These are phyloP conservation scores for Leccinum fuscescens DNA, from an alignment of 1,284 basidiomycete genomes.

Conservation along the genomic window DNA sequence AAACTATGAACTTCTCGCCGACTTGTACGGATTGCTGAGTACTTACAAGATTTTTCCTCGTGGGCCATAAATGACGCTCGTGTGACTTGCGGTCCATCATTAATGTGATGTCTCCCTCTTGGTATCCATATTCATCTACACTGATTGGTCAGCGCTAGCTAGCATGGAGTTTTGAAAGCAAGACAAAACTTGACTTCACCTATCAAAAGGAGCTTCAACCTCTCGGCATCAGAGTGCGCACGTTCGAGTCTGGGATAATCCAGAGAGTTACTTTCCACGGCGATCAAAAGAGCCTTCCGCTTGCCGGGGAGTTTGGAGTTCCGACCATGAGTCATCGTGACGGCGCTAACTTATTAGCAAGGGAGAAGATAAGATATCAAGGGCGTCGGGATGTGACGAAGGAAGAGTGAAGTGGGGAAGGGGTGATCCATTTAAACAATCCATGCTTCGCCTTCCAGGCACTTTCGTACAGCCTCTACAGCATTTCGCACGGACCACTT, in stretches of 20 bases:
- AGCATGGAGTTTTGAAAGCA: background rate
- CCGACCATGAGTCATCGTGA: conserved; percentile 6
- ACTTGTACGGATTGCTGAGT: background rate
- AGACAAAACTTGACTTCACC: conserved; percentile 8
- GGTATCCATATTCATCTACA: conserved; percentile 27
- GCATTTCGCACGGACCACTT: background rate
- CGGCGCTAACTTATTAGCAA: background rate
- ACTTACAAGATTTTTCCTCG: conserved; percentile 29
- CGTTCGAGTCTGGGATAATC: conserved; percentile 7
- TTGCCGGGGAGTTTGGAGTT: background rate
- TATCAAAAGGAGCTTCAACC: conserved; percentile 19
- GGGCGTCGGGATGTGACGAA: background rate
- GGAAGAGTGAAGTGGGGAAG: background rate
- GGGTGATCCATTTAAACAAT: conserved; percentile 2
- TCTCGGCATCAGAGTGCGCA: conserved; percentile 16
- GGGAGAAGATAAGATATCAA: conserved; percentile 16
- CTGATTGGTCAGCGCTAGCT: background rate
- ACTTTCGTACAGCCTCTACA: conserved; percentile 11
- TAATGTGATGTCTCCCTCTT: conserved; percentile 24
- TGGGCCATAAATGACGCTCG: conserved; percentile 18
- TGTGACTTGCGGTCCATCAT: conserved; percentile 31
- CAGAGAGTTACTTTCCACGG: conserved; percentile 9
- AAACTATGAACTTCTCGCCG: background rate
- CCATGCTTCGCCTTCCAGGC: background rate
- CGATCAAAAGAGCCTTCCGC: conserved; percentile 25